phyloP scores from a whole-genome alignment of 1,139 yeast genomes.

The Taiozyma onychis region DNA sequence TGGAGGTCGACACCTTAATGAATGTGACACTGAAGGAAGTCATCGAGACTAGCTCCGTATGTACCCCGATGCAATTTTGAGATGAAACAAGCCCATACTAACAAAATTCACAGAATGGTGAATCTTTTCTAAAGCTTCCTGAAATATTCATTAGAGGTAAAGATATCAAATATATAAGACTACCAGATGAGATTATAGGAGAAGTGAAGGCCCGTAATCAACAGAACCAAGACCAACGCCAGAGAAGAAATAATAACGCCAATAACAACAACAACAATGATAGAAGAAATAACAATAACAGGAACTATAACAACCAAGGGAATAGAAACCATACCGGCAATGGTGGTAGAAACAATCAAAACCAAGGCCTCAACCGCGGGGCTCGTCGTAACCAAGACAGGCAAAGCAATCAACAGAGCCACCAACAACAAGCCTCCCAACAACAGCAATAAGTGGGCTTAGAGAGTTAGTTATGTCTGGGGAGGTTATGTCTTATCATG shows the following conservation, averaged over 20 bases:
- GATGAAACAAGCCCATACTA: neutral
- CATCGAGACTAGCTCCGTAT: constrained; percentile 55
- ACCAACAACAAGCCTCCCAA: constrained; percentile 2
- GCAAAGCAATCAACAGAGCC: constrained; percentile 4
- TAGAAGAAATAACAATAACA: constrained; percentile 22
- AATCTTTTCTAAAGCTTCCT: constrained; percentile 58
- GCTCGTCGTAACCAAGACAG: constrained; percentile 9
- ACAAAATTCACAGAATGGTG: constrained; percentile 42
- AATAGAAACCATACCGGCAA: constrained; percentile 15
- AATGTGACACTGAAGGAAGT: constrained; percentile 80
- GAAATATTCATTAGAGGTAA: constrained; percentile 86
- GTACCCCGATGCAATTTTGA: constrained; percentile 3
- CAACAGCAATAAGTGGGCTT: constrained; percentile 1
- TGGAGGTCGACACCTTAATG: constrained; percentile 95
- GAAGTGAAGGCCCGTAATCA: constrained; percentile 68
- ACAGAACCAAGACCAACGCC: constrained; percentile 45
- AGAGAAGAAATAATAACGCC: constrained; percentile 30
- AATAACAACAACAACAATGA: constrained; percentile 24
- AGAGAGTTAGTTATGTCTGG: neutral
- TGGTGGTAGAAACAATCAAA: constrained; percentile 7
- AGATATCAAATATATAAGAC: constrained; percentile 62
- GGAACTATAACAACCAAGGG: constrained; percentile 24
- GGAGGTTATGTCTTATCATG: neutral
- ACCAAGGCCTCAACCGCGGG: constrained; percentile 1
- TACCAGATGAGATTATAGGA: constrained; percentile 72